phyloP scores from a whole-genome alignment of 2,329 filamentous ascomycete species.

The Fusarium sp. region DNA sequence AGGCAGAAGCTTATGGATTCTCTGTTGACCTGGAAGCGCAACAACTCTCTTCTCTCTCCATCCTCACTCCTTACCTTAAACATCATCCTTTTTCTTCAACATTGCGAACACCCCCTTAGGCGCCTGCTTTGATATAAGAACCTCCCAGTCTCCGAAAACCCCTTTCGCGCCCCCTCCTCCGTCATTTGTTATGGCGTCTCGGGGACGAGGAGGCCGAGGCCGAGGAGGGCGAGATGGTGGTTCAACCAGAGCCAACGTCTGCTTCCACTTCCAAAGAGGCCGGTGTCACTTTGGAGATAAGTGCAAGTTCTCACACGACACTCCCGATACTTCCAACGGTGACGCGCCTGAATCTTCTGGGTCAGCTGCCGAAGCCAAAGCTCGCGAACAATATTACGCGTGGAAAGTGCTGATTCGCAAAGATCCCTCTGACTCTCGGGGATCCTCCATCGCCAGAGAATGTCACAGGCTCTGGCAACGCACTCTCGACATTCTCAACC shows the following conservation, averaged over 20 bases:
- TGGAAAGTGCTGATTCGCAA: too few relatives aligned
- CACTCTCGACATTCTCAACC: constrained; percentile 3
- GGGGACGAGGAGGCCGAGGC: neutral
- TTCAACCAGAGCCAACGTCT: neutral
- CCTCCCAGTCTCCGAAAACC: too few relatives aligned
- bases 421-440: neutral
- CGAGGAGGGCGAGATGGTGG: too few relatives aligned
- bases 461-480: constrained; percentile 7
- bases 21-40: too few relatives aligned
- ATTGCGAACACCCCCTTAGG: too few relatives aligned
- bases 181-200: neutral
- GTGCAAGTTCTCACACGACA: constrained; percentile 13
- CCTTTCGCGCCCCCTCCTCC: neutral
- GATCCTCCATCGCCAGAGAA: neutral
- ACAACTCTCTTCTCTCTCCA: too few relatives aligned
- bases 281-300: neutral
- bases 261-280: constrained; percentile 5
- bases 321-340: too few relatives aligned
- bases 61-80: too few relatives aligned
- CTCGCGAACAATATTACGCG: too few relatives aligned
- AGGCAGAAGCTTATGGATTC: too few relatives aligned
- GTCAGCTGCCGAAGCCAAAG: neutral
- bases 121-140: too few relatives aligned
- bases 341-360: neutral
- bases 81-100: too few relatives aligned